Conservation (phyloP, 139 green algal species). For the Tetradesmus lagerheimii region DNA sequence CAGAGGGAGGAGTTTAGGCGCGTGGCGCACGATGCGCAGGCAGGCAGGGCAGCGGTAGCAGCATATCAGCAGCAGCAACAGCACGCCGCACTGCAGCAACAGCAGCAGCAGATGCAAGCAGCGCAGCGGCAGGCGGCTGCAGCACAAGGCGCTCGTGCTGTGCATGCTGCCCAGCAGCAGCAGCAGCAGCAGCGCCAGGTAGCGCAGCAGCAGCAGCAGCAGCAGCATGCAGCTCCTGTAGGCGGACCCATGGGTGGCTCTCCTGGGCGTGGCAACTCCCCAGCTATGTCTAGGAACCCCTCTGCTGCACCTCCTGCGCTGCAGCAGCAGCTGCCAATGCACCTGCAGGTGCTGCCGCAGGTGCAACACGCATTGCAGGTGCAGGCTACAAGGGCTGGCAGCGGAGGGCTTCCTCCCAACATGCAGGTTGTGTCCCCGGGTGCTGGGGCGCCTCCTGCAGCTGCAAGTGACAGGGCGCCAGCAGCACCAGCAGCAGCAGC, state of each 20-base stretch:
- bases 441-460: not conserved
- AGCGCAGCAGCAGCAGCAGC: not conserved
- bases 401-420: not conserved
- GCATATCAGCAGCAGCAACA: not conserved
- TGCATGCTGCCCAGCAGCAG: not conserved
- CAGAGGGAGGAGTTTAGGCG: not conserved
- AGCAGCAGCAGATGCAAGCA: not conserved
- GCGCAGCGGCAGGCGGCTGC: not conserved
- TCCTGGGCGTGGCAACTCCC: not conserved
- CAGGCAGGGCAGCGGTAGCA: not conserved
- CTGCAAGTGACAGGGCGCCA: not conserved
- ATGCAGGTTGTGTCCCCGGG: not conserved
- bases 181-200: not conserved
- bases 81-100: not conserved
- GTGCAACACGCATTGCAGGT: not conserved
- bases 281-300: not conserved
- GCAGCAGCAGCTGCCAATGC: not conserved
- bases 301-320: not conserved
- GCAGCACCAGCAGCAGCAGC: constrained; percentile 13
- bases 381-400: not conserved
- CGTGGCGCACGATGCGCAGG: not conserved
- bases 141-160: not conserved
- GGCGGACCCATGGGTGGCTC: no score
- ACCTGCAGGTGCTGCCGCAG: not conserved
- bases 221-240: not conserved